Conservation (phyloP, 331 rosid species). For the Acacia pycnantha region DNA sequence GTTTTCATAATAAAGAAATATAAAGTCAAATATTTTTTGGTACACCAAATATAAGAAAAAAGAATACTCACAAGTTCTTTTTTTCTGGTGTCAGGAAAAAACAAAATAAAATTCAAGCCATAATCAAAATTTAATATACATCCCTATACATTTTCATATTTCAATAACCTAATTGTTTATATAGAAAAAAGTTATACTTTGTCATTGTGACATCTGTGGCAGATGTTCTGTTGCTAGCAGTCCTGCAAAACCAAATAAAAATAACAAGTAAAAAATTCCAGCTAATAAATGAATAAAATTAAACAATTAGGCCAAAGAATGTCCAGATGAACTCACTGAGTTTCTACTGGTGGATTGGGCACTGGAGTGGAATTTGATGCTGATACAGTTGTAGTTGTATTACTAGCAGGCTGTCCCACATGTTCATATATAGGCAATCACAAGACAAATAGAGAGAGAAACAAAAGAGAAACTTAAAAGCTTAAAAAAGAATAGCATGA, state of each 20-base stretch:
- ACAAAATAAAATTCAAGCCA: background rate
- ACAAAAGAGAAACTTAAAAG: background rate
- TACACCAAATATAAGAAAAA: background rate
- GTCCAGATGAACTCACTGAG: constrained; percentile 22
- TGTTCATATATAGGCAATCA: constrained; percentile 18
- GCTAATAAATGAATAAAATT: constrained; percentile 7
- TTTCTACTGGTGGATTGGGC: constrained; percentile 44
- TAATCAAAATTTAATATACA: background rate
- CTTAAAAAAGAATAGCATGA: constrained; percentile 8
- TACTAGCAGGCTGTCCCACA: constrained; percentile 52
- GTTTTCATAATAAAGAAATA: background rate
- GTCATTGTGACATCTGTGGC: constrained; percentile 32
- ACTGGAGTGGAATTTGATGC: constrained; percentile 40
- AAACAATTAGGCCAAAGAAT: too few species aligned
- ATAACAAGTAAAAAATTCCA: constrained; percentile 4
- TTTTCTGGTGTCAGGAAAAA: background rate
- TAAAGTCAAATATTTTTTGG: background rate
- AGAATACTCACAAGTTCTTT: background rate
- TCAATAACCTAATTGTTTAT: background rate
- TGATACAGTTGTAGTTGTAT: constrained; percentile 49
- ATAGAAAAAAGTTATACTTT: constrained; percentile 34
- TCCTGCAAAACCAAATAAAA: constrained; percentile 35
- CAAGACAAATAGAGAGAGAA: constrained; percentile 24
- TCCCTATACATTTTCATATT: background rate
- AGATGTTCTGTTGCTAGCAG: constrained; percentile 24